Evolutionary conservation across 192 early-diverging fungal genomes (phyloP), one percentile per base, ranked within the genome.

Genomic region (Phlyctochytrium bullatum): DNA sequence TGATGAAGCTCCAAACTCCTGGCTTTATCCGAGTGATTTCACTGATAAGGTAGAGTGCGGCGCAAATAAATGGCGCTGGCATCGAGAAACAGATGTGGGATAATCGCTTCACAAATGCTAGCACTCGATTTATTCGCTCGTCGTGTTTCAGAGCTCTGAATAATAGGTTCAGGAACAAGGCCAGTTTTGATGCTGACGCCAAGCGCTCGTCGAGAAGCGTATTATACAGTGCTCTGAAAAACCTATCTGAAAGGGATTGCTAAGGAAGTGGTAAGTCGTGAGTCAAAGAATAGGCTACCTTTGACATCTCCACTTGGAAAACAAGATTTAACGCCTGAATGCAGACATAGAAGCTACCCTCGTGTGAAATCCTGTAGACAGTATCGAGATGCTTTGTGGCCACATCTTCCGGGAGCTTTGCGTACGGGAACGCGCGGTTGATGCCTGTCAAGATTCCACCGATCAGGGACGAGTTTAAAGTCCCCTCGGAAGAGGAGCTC

Each of bases 261-360:
- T 2, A 23, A 32, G 32, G 40, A 3, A 50, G 50, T 70, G 40
- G 40, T n/a, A 40, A 62, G 33, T 35, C 24, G 50, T 20, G n/a
- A 20, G 53, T 20, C 2, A n/a, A n/a, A 30, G 58, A n/a, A n/a
- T n/a, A n/a, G n/a, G n/a, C n/a, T n/a, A n/a, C 68, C 61, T 52
- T 59, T 20, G 78, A 65, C 20, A 64, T 62, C 29, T 84, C 83
- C 10, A 93, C 87, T 64, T 92, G 90, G 76, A 90, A 91, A 59
- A 99, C 85, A 24, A 99, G 83, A 10, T 89, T 84, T 33, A 99
- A 85, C 17, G 97, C 91, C 77, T 98, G 97, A 61, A 99, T 90
- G 20, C 91, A 88, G 2, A 91, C 93, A 76, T 92, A 93, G 74
- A 99, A 99, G 33, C 89, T 92, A 50, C 88, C 89, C 10, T 89